Conservation (phyloP, 2,329 filamentous ascomycete genomes). For the Xylaria sp. region DNA sequence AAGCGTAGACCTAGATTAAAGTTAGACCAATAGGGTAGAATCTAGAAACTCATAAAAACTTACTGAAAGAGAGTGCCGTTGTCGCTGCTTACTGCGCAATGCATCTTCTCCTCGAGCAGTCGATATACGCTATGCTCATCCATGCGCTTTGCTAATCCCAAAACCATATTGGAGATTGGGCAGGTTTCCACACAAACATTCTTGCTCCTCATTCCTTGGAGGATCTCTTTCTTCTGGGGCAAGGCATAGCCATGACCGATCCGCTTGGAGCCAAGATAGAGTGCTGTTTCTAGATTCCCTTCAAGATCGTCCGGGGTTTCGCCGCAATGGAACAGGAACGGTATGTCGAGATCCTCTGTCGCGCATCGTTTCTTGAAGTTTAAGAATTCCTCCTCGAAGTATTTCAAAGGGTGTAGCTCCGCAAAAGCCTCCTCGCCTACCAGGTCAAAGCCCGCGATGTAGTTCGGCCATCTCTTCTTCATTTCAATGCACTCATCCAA, state of each 20-base stretch:
- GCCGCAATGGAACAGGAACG: conserved; percentile 80
- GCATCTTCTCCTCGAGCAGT: conserved; percentile 75
- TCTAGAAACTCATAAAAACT: not conserved
- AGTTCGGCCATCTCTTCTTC: conserved; percentile 59
- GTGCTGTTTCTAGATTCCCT: conserved; percentile 74
- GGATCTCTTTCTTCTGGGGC: conserved; percentile 71
- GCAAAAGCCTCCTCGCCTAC: conserved; percentile 65
- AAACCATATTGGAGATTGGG: conserved; percentile 79
- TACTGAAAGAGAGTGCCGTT: conserved; percentile 78
- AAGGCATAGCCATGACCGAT: conserved; percentile 80
- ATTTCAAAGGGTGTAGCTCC: conserved; percentile 61
- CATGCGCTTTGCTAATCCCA: conserved; percentile 73
- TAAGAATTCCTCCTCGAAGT: conserved; percentile 60
- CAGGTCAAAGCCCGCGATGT: conserved; percentile 69
- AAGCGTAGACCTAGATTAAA: conserved; percentile 67
- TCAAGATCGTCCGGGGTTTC: conserved; percentile 76
- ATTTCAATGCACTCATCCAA: conserved; percentile 64
- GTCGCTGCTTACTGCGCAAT: conserved; percentile 79
- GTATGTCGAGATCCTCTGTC: conserved; percentile 63
- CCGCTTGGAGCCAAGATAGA: conserved; percentile 72
- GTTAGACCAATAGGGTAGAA: conserved; percentile 11
- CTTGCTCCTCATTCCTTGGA: conserved; percentile 70
- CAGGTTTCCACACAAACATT: conserved; percentile 78
- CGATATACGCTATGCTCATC: conserved; percentile 74
- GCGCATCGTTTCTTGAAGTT: conserved; percentile 60